Evolutionary conservation across 192 early-diverging fungal species (phyloP).

Genomic region (Piromyces finnis): DNA sequence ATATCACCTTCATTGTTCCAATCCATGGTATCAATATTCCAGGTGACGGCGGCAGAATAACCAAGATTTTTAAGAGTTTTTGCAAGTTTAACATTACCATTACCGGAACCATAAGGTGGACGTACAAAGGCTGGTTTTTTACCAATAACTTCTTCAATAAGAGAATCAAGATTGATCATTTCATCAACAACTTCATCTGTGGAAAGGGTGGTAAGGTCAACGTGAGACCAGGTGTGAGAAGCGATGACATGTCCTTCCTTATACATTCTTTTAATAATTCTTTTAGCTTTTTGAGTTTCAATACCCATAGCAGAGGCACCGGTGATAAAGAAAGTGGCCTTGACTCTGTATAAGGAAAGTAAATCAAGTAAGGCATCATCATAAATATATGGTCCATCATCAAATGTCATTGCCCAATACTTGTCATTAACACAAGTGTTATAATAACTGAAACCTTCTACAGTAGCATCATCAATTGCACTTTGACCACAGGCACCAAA

Average conservation of each 20-base stretch:
- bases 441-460: too few relatives aligned
- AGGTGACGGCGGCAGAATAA: too few relatives aligned
- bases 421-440: too few relatives aligned
- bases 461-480: too few relatives aligned
- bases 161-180: slow-evolving; percentile 28
- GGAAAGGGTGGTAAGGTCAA: slow-evolving; percentile 22
- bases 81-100: too few relatives aligned
- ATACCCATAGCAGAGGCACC: slow-evolving; percentile 20
- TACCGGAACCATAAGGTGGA: slow-evolving; percentile 19
- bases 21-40: too few relatives aligned
- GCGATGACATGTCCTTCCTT: slow-evolving; percentile 34
- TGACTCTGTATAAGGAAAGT: slow-evolving; percentile 17
- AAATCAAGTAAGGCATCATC: slow-evolving; percentile 19
- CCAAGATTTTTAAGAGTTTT: too few relatives aligned
- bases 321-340: slow-evolving; percentile 44
- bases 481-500: too few relatives aligned
- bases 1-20: too few relatives aligned
- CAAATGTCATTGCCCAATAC: slow-evolving; percentile 30
- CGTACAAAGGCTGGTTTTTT: slow-evolving; percentile 20
- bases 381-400: slow-evolving; percentile 42
- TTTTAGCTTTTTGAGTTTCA: background rate
- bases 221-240: slow-evolving; percentile 43
- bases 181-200: slow-evolving; percentile 33
- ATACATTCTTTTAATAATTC: slow-evolving; percentile 6
- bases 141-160: slow-evolving; percentile 26